Conservation (phyloP, 305 asterid species). For the Solanum hybrid region DNA sequence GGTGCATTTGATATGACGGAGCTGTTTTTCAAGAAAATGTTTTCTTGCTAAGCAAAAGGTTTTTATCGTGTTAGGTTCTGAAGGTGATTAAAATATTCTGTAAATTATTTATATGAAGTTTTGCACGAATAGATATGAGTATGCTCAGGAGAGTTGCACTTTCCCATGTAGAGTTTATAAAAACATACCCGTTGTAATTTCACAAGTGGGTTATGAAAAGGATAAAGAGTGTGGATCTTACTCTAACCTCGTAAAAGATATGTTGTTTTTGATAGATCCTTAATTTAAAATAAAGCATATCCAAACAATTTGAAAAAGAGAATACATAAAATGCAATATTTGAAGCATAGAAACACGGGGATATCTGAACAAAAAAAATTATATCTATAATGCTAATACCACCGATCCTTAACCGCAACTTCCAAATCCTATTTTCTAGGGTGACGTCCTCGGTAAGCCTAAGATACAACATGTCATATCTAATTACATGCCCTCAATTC, state of each 20-base stretch:
- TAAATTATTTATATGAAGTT: not conserved
- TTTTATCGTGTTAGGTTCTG: not conserved
- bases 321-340: too few species aligned
- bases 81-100: not conserved
- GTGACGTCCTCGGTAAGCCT: not conserved
- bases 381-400: not conserved
- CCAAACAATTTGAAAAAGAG: not conserved
- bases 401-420: not conserved
- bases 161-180: not conserved
- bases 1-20: not conserved
- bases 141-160: not conserved
- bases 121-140: not conserved
- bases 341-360: not conserved
- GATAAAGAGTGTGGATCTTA: not conserved
- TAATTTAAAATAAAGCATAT: not conserved
- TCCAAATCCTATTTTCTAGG: not conserved
- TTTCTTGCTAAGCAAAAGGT: not conserved
- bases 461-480: not conserved
- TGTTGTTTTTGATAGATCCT: not conserved
- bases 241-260: not conserved
- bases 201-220: not conserved
- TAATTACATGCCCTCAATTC: not conserved
- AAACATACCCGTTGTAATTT: not conserved
- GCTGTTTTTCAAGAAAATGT: not conserved
- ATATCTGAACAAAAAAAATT: not conserved